phyloP scores from a whole-genome alignment of 2,329 filamentous ascomycete genomes.

The Arthroderma sp. region DNA sequence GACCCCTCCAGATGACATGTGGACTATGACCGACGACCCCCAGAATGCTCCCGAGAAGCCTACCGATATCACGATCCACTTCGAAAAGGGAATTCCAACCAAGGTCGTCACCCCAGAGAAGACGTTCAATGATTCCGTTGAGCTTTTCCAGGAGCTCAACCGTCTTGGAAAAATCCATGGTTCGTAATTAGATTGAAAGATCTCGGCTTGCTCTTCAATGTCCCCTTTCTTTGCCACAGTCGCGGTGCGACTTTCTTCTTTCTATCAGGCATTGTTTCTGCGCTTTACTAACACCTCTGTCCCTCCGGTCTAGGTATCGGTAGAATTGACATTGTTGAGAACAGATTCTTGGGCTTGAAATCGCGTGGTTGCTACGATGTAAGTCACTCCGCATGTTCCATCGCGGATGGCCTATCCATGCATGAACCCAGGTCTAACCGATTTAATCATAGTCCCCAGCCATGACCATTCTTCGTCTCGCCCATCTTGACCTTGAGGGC shows the following conservation, averaged over 20 bases:
- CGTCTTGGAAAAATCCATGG: conserved; percentile 11
- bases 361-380: conserved; percentile 12
- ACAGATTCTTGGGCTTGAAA: conserved; percentile 61
- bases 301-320: conserved; percentile 43
- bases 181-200: neutral
- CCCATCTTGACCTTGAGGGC: conserved; percentile 52
- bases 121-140: conserved; percentile 9
- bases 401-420: neutral
- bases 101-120: conserved; percentile 7
- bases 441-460: conserved; percentile 34
- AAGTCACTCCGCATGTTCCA: neutral
- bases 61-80: conserved; percentile 14
- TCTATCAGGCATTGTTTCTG: too few relatives aligned
- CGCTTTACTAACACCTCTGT: too few relatives aligned
- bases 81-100: conserved; percentile 15
- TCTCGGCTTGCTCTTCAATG: neutral
- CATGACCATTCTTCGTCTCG: conserved; percentile 43
- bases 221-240: neutral
- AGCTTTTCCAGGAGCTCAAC: conserved; percentile 12
- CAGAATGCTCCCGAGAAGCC: conserved; percentile 14
- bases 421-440: neutral
- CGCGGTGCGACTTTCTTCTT: too few relatives aligned
- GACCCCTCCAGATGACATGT: conserved; percentile 64
- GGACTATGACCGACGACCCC: conserved; percentile 48
- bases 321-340: conserved; percentile 64